phyloP scores from a whole-genome alignment of 257 asterid species.

The Ilex aquifolium region DNA sequence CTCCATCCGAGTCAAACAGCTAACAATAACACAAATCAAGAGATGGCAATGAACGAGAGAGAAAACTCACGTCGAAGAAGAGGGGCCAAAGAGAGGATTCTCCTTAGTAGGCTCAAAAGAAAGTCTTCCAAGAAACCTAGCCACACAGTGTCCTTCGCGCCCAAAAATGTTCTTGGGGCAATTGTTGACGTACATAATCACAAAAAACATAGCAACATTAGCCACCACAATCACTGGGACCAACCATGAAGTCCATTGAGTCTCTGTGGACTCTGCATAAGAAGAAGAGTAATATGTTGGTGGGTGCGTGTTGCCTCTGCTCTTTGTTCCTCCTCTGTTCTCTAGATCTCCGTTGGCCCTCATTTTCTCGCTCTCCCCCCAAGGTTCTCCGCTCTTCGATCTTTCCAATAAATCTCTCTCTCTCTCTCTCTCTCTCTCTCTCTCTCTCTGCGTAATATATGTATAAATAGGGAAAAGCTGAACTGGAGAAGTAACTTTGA shows the following conservation, averaged over 20 bases:
- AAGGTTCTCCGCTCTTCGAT: conserved; percentile 9
- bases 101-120: conserved; percentile 90
- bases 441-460: not conserved
- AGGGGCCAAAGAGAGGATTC: conserved; percentile 95
- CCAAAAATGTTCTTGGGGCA: conserved; percentile 55
- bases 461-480: not conserved
- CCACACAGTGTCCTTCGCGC: conserved; percentile 48
- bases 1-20: not conserved
- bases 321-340: conserved; percentile 37
- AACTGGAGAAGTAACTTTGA: not conserved
- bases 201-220: conserved; percentile 71
- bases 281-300: conserved; percentile 25
- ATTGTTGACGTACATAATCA: conserved; percentile 76
- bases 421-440: not conserved
- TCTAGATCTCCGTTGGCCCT: conserved; percentile 72
- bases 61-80: conserved; percentile 62
- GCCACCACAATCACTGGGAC: conserved; percentile 88
- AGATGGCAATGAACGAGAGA: not conserved
- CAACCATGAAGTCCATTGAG: conserved; percentile 92
- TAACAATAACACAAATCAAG: not conserved
- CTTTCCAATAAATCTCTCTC: not conserved
- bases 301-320: conserved; percentile 30
- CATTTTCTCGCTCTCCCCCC: conserved; percentile 9
- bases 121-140: conserved; percentile 76
- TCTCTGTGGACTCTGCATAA: conserved; percentile 43